Percentiles rank a stretch among this genome's conserved stretches.
These are phyloP conservation scores for Eucalyptus pauciflora DNA, from an alignment of 345 rosid species.

Conservation along the genomic window DNA sequence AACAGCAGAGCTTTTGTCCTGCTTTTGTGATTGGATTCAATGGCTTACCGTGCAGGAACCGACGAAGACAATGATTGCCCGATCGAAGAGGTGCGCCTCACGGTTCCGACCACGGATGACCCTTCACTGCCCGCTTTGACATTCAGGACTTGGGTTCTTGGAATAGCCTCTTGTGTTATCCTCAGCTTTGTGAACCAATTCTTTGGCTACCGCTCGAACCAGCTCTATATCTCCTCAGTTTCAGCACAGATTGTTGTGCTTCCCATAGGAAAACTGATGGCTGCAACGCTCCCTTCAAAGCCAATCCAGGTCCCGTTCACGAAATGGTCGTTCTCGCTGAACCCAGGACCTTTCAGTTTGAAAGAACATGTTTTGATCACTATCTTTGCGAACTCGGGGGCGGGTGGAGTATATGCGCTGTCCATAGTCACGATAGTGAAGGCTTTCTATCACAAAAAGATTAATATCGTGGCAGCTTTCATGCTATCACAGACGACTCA, in stretches of 20 bases:
- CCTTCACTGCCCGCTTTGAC: conserved; percentile 33
- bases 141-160: conserved; percentile 34
- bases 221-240: conserved; percentile 18
- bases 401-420: conserved; percentile 22
- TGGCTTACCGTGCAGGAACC: background rate
- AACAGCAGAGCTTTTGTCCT: background rate
- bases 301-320: conserved; percentile 15
- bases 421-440: conserved; percentile 22
- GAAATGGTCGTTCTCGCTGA: conserved; percentile 26
- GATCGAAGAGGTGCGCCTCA: conserved; percentile 34
- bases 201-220: conserved; percentile 29
- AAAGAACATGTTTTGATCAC: conserved; percentile 53
- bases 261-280: conserved; percentile 27
- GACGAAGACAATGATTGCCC: conserved; percentile 30
- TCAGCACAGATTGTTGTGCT: conserved; percentile 29
- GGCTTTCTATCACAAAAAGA: conserved; percentile 19
- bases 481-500: conserved; percentile 31
- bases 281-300: conserved; percentile 20
- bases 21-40: background rate
- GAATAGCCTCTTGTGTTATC: conserved; percentile 17
- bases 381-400: conserved; percentile 36
- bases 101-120: conserved; percentile 29
- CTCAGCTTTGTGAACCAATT: conserved; percentile 33
- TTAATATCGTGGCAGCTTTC: conserved; percentile 16
- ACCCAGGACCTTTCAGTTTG: conserved; percentile 53